Evolutionary conservation across 2,329 filamentous ascomycete species (phyloP).

Genomic region (Cordyceps javanica): DNA sequence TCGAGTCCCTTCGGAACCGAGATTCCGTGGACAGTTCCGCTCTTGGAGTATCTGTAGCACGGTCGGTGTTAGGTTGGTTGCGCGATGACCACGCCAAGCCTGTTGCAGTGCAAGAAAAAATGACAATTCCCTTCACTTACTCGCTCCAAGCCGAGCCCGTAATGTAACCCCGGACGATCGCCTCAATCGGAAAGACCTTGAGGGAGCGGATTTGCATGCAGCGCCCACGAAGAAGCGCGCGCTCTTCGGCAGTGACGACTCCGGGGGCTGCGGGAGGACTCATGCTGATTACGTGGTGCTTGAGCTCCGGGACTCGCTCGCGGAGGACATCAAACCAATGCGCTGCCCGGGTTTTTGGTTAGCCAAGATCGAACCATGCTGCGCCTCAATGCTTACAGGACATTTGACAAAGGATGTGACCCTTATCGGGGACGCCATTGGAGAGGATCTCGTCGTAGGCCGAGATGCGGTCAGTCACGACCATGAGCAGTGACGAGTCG

Average conservation of each 20-base stretch:
- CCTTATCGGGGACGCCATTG: constrained; percentile 57
- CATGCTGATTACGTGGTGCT: constrained; percentile 46
- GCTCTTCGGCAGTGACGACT: constrained; percentile 36
- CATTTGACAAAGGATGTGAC: constrained; percentile 40
- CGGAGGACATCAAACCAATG: constrained; percentile 50
- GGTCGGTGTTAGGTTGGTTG: neutral
- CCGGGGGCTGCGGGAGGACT: constrained; percentile 28
- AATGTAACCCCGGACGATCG: constrained; percentile 73
- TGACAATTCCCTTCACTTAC: constrained; percentile 19
- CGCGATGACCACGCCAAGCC: neutral
- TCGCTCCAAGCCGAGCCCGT: constrained; percentile 81
- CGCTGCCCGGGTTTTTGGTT: constrained; percentile 22
- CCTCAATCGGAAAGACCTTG: constrained; percentile 62
- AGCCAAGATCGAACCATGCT: neutral
- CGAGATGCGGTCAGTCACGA: constrained; percentile 84
- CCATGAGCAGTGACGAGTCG: constrained; percentile 65
- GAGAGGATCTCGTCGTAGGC: constrained; percentile 89
- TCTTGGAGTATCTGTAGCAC: constrained; percentile 47
- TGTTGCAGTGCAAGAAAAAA: neutral
- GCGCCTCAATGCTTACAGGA: constrained; percentile 18
- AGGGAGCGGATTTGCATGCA: constrained; percentile 73
- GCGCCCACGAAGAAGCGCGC: constrained; percentile 51
- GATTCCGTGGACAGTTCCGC: constrained; percentile 76
- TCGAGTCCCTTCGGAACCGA: constrained; percentile 59
- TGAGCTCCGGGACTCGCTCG: constrained; percentile 39